phyloP scores from a whole-genome alignment of 108 stramenopile genomes.

The Nitzschia inconspicua region DNA sequence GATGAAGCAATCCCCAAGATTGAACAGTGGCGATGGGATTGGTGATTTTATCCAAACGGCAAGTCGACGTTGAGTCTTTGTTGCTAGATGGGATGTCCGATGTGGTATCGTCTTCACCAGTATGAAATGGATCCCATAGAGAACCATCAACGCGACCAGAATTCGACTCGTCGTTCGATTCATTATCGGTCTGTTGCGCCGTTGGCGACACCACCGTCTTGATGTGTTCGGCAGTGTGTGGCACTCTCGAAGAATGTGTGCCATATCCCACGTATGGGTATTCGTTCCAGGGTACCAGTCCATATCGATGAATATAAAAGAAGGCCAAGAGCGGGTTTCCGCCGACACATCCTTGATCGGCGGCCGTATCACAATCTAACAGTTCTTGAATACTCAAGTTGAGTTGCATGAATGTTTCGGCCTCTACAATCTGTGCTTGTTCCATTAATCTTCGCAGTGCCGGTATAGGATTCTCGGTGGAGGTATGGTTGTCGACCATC shows the following conservation, averaged over 20 bases:
- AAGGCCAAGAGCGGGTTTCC: conserved; percentile 89
- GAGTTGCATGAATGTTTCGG: conserved; percentile 32
- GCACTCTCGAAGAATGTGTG: too few species aligned
- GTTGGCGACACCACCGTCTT: too few species aligned
- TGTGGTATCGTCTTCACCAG: background rate
- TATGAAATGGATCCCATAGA: too few species aligned
- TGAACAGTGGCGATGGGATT: conserved; percentile 66
- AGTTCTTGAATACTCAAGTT: conserved; percentile 86
- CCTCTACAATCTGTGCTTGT: conserved; percentile 45
- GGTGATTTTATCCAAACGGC: conserved; percentile 21
- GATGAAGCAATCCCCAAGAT: conserved; percentile 66
- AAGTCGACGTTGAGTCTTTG: background rate
- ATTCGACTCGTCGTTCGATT: background rate
- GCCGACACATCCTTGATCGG: conserved; percentile 91
- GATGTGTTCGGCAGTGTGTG: too few species aligned
- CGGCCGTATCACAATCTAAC: conserved; percentile 81
- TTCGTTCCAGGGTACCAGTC: conserved; percentile 45
- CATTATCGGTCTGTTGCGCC: too few species aligned
- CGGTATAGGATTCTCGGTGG: background rate
- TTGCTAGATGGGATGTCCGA: conserved; percentile 22
- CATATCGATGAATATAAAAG: conserved; percentile 74
- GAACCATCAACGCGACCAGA: too few species aligned
- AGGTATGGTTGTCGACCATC: background rate
- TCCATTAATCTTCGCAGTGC: background rate
- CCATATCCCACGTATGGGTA: conserved; percentile 62